Evolutionary conservation across 2,329 filamentous ascomycete genomes (phyloP), one percentile per base, ranked within the genome.

Genomic region (Leptographium galeiforme): DNA sequence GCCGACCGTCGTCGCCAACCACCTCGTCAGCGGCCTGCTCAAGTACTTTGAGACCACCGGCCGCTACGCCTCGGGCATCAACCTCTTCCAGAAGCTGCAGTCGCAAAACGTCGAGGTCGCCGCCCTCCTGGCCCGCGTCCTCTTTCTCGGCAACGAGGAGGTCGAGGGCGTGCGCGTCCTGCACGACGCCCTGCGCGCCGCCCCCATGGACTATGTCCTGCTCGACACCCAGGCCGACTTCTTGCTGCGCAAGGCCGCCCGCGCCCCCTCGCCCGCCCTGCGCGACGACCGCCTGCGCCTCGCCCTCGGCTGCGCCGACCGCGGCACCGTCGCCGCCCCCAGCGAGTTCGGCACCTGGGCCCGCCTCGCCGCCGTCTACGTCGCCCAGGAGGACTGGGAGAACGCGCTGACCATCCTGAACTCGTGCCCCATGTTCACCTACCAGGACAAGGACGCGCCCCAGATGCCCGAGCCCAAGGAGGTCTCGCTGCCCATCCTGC

Each of bases 361-460:
- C 54, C 79, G 90, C 54, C 70, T 98, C 58, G 90, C 90, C 2
- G 89, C 97, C 65, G 86, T 97, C 36, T 98, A 98, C 61, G 87
- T 97, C 53, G 81, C 85, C 50, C 81, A 95, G 70, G 93, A 98
- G 66, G 88, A 95, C 64, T 98, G 93, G 89, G 93, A 97, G 64
- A 82, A 97, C 60, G 93, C 93, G 0, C 77, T 98, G 30, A 83
- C 95, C 6, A 97, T 93, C 5, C 77, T 98, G 51, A 98, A 98
- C 70, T 98, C 93, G 18, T 98, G 93, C 67, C 93, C 93, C 10
- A 98, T 98, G 93, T 98, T 98, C 68, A 98, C 93, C 8, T 97
- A 98, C 68, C 93, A 97, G 68, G 93, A 98, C 69, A 97, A 96
- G 68, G 93, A 98, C 66, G 85, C 89, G 7, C 93, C 93, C 4